Conservation (phyloP, 169 alveolate species). For the Cryptosporidium ubiquitum region DNA sequence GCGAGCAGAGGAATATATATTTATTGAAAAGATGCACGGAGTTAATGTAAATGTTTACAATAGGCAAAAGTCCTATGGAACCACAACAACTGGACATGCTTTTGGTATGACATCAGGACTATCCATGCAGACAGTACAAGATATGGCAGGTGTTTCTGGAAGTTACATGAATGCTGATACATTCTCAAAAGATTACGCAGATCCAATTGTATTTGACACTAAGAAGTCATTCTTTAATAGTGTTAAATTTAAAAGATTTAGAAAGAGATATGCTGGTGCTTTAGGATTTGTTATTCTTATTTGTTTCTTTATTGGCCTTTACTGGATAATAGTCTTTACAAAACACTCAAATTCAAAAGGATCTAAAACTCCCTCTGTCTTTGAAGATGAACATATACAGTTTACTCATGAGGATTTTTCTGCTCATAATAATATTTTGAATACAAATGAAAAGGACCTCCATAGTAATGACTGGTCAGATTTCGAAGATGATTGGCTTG, state of each 20-base stretch:
- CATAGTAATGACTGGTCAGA: slow-evolving; percentile 68
- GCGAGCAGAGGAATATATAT: background rate
- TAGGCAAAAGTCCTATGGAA: slow-evolving; percentile 61
- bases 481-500: slow-evolving; percentile 72
- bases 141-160: slow-evolving; percentile 72
- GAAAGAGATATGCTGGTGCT: slow-evolving; percentile 34
- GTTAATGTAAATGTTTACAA: slow-evolving; percentile 36
- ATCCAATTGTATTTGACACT: slow-evolving; percentile 31
- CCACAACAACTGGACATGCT: slow-evolving; percentile 25
- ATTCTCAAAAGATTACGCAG: slow-evolving; percentile 44
- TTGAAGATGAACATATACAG: slow-evolving; percentile 16
- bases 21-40: slow-evolving; percentile 19
- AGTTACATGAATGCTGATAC: slow-evolving; percentile 45
- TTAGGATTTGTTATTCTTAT: background rate
- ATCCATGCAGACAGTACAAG: slow-evolving; percentile 67
- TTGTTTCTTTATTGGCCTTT: slow-evolving; percentile 41
- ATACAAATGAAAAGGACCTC: slow-evolving; percentile 3
- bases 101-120: slow-evolving; percentile 57
- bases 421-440: background rate
- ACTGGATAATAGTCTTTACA: background rate
- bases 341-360: background rate
- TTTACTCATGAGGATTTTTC: background rate
- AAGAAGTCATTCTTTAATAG: slow-evolving; percentile 36
- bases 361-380: background rate
- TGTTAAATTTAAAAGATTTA: slow-evolving; percentile 20